Base-by-base conservation (phyloP, 139 green algal species). In the Pseudopediastrum boryanum region DNA sequence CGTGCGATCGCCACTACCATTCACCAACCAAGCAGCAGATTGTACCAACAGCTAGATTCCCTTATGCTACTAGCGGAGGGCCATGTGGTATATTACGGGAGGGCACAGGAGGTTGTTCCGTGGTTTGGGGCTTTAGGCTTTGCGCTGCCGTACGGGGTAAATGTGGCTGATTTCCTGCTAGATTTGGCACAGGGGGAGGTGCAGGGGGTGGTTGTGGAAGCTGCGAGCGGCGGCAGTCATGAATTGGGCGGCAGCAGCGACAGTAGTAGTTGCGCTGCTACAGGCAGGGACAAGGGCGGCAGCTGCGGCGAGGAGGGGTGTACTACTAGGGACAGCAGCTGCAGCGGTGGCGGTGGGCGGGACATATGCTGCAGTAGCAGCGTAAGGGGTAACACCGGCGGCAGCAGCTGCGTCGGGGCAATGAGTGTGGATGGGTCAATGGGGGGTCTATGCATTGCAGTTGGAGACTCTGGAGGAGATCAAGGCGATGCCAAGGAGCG, bases 11-110 rank as follows among this genome's bases (percentile, higher is more conserved):
- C 94, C 9, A 92, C 92, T 71, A 98, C 95, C 77, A 98, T 98
- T 79, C 95, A 98, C 84, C 95, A 99, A 88, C 96, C 96, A 54
- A 92, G 85, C 76, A 88, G 74, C 5, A 84, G 94, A 19, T 84
- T 98, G 33, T 98, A 93, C 77, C 84, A 94, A 54, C 87, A 94
- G 84, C 87, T 98, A 68, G 90, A 94, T 54, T 36, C 23, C 65
- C 75, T 93, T 43, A 89, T 92, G 85, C 84, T 93, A 35, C 80
- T 92, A 62, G 81, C 82, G 21, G 85, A 96, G 73, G 94, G 94
- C 0, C 88, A 92, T 73, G 74, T 83, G 2, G 83, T 97, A 58
- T 98, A 95, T 87, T 96, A 97, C 73, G 94, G 94, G 12, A 68
- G 79, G 6, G 88, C 88, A 13, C 5, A 73, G 16, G 56, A 80